Evolutionary conservation across 164 flowering plant genomes (phyloP).

Genomic region (Hamamelis virginiana): DNA sequence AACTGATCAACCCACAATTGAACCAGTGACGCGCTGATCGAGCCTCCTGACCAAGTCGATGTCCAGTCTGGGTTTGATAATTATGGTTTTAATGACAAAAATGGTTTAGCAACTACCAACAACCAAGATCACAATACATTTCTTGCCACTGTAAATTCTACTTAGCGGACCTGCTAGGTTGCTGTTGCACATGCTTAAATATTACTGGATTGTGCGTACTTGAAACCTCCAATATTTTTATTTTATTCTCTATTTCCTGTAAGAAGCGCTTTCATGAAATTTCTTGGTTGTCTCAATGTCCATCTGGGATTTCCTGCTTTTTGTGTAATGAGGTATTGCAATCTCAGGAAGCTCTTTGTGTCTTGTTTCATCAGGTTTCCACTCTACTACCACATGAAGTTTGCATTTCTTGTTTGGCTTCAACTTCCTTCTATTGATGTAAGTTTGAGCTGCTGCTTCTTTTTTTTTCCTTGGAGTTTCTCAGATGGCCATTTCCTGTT

Average conservation of each 20-base stretch:
- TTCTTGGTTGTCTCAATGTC: neutral
- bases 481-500: neutral
- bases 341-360: neutral
- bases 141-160: too few species aligned
- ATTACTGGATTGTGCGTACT: neutral
- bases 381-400: constrained; percentile 75
- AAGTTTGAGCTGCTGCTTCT: constrained; percentile 22
- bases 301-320: neutral
- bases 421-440: constrained; percentile 76
- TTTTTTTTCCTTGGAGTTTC: neutral
- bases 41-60: too few species aligned
- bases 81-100: too few species aligned
- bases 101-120: neutral
- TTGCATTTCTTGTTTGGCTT: constrained; percentile 97
- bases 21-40: too few species aligned
- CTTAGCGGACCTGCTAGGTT: neutral
- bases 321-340: neutral
- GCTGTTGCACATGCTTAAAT: too few species aligned
- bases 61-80: too few species aligned
- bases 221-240: neutral
- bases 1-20: too few species aligned
- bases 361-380: constrained; percentile 60
- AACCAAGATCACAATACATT: neutral
- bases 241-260: neutral
- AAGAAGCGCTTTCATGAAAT: neutral